phyloP scores from a whole-genome alignment of 2,329 filamentous ascomycete genomes.

The Claviceps sp. region DNA sequence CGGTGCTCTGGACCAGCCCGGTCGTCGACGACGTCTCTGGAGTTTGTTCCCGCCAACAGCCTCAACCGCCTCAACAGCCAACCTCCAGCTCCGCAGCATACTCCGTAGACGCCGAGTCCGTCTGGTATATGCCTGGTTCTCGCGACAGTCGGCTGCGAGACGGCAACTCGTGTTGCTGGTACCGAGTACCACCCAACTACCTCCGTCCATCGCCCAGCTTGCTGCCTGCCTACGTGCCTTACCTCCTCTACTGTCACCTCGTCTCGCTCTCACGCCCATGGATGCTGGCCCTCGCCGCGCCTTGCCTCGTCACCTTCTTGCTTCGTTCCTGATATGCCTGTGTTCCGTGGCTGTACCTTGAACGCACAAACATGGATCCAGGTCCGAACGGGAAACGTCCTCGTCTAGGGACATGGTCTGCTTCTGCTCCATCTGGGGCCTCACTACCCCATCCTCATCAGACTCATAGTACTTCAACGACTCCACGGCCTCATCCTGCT shows the following conservation, averaged over 20 bases:
- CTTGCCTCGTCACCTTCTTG: constrained; percentile 20
- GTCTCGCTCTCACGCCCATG: constrained; percentile 14
- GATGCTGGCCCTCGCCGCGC: constrained; percentile 21
- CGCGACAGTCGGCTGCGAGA: neutral
- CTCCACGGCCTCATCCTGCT: constrained; percentile 7
- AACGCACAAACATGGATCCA: constrained; percentile 43
- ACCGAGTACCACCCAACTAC: neutral
- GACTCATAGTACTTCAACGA: constrained; percentile 17
- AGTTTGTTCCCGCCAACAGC: neutral
- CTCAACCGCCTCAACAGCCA: neutral
- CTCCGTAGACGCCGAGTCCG: neutral
- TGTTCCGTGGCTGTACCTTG: constrained; percentile 20
- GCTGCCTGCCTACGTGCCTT: neutral
- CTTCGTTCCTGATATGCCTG: constrained; percentile 23
- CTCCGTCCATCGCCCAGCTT: neutral
- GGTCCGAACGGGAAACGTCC: constrained; percentile 45
- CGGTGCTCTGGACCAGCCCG: neutral
- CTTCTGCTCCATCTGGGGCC: constrained; percentile 32
- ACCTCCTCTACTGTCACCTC: constrained; percentile 7
- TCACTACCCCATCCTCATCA: constrained; percentile 30
- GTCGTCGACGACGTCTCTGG: neutral
- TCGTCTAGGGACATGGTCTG: constrained; percentile 39
- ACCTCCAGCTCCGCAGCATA: neutral
- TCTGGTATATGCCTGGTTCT: neutral
- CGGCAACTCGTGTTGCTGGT: neutral